Base-by-base conservation (phyloP, 2,329 filamentous ascomycete species). In the Malbranchea zuffiana region DNA sequence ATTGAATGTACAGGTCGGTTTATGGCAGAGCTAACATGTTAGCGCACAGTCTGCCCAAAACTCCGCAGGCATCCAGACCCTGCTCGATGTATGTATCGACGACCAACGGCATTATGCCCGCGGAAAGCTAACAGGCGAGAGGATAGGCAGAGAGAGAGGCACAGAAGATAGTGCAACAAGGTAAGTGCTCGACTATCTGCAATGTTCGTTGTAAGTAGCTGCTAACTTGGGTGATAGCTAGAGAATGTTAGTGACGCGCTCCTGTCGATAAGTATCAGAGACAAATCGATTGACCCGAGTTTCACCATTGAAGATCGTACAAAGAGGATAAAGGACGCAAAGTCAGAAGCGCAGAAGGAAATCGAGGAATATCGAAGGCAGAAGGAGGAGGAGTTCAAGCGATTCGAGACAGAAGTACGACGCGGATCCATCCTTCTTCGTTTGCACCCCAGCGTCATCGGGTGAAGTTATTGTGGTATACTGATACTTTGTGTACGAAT, bases 131-230 rank as follows among this genome's bases (percentile, higher is more conserved):
- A 43, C 25, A 28, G 6, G 18, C 13, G 32, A 17, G 16, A 17
- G 28, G 30, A 49, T 50, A 96, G 88, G 87, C 90, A 53, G 90
- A 98, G 75, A 82, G 86, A 65, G 88, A 96, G 65, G 90, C 90
- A 44, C 88, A 94, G 67, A 95, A 95, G 75, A 98, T 98, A 61
- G 87, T 98, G 41, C 88, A 96, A 65, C 86, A 90, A 75, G 83
- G 88, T 92, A 62, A 43, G 68, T 60, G 25, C 26, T 18, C 13
- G 4, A 13, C 25, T 26, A 24, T 18, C 2, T 15, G n/a, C n/a
- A 20, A 11, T 15, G 10, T 35, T 38, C 15, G 12, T n/a, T n/a
- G 17, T 27, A 11, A 21, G 31, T 10, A 31, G 11, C 26, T 19
- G 24, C 40, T 47, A 39, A 47, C 19, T 5, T 8, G 5, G 13